These are phyloP conservation scores for Capsicum chinense DNA, from an alignment of 257 asterid genomes.

Conservation along the genomic window DNA sequence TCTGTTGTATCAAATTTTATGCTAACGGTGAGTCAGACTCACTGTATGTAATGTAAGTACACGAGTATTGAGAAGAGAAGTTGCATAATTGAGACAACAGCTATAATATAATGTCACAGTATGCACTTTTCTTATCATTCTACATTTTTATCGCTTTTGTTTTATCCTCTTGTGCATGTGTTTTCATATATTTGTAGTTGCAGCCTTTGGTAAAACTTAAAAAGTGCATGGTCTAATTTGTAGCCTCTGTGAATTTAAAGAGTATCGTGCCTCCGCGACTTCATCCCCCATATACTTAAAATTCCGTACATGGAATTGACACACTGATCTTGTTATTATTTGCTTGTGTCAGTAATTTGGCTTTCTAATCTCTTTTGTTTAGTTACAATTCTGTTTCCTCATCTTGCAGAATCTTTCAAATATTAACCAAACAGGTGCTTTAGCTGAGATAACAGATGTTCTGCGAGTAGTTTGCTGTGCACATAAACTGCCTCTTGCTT, in stretches of 20 bases:
- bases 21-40: background rate
- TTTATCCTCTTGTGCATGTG: background rate
- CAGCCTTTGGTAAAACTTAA: background rate
- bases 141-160: background rate
- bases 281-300: conserved; percentile 53
- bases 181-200: background rate
- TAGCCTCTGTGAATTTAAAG: conserved; percentile 57
- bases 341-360: background rate
- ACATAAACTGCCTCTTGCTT: conserved; percentile 91
- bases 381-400: conserved; percentile 27
- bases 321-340: background rate
- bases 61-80: background rate
- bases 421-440: conserved; percentile 64
- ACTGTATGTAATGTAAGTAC: background rate
- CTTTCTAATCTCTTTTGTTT: conserved; percentile 13
- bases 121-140: background rate
- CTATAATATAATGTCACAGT: background rate
- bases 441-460: conserved; percentile 84
- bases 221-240: conserved; percentile 29
- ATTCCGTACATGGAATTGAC: background rate
- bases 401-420: conserved; percentile 65
- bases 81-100: conserved; percentile 10
- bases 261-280: conserved; percentile 63
- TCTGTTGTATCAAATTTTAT: background rate
- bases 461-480: conserved; percentile 79